phyloP scores from a whole-genome alignment of 75 land plant species.

The Pinus tabuliformis region DNA sequence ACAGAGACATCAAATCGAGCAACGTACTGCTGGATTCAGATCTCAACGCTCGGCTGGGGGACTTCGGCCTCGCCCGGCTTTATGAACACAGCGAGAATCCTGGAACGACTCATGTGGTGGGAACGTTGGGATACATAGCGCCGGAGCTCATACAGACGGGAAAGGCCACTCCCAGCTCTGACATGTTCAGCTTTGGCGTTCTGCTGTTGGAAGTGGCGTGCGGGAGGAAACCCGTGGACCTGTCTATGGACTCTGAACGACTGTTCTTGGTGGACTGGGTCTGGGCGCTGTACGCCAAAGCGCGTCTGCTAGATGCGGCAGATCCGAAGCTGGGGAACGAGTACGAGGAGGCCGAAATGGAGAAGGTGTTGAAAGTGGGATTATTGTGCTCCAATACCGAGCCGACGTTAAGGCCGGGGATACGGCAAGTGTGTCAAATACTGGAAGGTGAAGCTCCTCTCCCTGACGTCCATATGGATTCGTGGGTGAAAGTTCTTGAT shows the following conservation, averaged over 20 bases:
- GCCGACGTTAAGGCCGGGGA: constrained; percentile 2
- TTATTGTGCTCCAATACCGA: constrained; percentile 7
- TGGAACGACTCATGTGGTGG: constrained; percentile 4
- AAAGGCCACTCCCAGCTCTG: constrained; percentile 8
- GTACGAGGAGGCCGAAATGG: background rate
- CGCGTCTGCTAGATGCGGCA: constrained; percentile 2
- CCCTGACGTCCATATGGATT: background rate
- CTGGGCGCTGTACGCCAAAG: constrained; percentile 13
- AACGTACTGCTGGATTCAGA: constrained; percentile 19
- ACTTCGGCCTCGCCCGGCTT: constrained; percentile 26
- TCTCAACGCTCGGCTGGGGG: constrained; percentile 24
- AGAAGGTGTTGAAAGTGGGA: constrained; percentile 12
- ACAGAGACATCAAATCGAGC: constrained; percentile 38
- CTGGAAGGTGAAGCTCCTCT: constrained; percentile 17
- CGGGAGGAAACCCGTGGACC: constrained; percentile 27
- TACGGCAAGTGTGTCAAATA: constrained; percentile 11
- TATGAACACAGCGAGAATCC: background rate
- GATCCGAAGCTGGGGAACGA: constrained; percentile 4
- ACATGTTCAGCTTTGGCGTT: constrained; percentile 17
- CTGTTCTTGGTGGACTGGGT: constrained; percentile 11
- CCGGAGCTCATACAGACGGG: constrained; percentile 17
- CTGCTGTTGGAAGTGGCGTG: constrained; percentile 17
- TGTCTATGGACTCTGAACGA: background rate
- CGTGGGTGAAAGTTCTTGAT: too few species aligned
- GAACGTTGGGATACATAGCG: constrained; percentile 23